Evolutionary conservation across 352 stramenopile species (phyloP), one percentile per base, ranked within the genome.

Genomic region (Achlya hypogyna): DNA sequence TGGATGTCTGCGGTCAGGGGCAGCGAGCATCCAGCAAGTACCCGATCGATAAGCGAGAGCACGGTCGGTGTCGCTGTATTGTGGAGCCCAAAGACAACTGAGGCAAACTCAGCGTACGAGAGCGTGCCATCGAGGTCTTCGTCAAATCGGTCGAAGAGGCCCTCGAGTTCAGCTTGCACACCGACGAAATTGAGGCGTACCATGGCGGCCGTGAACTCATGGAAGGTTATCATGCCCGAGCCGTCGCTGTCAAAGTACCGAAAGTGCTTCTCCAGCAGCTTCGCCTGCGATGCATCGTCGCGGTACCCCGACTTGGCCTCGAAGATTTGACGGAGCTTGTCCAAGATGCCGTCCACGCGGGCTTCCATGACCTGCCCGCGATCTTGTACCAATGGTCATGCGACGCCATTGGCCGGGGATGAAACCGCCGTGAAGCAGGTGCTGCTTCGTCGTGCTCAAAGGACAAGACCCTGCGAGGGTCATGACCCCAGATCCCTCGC

Each of bases 131-230:
- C 79, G 4, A 91, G 74, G 53, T 96, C 84, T 51, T 85, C 78
- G 53, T 96, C 88, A 52, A 95, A 96, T 38, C 86, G 82, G 54
- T 97, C 87, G 32, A 97, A 97, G 18, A 97, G 77, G 27, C 77
- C 81, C 42, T 95, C 82, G 14, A 89, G 72, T 68, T 94, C 87
- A 16, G 83, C 79, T 69, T 95, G 88, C 27, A 91, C 87, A 25
- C 89, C 88, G 6, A 96, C 79, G 62, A 96, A 94, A 67, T 96
- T 96, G 56, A 96, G 78, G 34, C 77, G 78, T 43, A 88, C 66
- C 81, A 96, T 93, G 2, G 85, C 88, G 31, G 83, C 80, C 51
- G 77, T 84, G 62, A 96, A 97, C 71, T 97, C 87, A 62, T 96
- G 83, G 70, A 90, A 93, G 69, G 93, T 84, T 25, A 96, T 72